A percentile compares a stretch with the other conserved stretches of the same genome.
phyloP scores from a whole-genome alignment of 108 stramenopile species.

The Pseudonitzschia pungens region DNA sequence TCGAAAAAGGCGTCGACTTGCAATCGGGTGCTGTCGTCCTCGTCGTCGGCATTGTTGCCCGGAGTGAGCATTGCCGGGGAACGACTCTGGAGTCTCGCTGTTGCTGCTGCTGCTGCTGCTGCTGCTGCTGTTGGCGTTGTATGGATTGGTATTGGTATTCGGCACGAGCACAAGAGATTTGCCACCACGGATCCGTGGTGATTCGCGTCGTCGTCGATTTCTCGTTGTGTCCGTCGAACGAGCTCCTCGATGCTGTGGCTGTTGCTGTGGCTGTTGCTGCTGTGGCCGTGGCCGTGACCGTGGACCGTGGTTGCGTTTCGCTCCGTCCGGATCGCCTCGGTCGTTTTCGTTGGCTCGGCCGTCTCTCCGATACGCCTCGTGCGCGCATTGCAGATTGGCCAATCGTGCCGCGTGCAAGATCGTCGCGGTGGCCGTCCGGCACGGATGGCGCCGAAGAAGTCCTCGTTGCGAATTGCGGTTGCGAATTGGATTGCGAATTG shows the following conservation, averaged over 20 bases:
- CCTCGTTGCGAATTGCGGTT: too few relatives aligned
- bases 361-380: background rate
- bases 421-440: background rate
- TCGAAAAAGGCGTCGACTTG: constrained; percentile 68
- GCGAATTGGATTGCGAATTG: too few relatives aligned
- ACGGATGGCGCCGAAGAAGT: too few relatives aligned
- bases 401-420: constrained; percentile 3
- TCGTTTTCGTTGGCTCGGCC: background rate
- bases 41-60: background rate
- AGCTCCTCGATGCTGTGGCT: background rate
- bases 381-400: constrained; percentile 2
- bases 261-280: constrained; percentile 1
- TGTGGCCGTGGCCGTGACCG: background rate
- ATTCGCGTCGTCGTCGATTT: background rate
- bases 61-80: background rate
- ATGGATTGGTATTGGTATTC: too few relatives aligned
- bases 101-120: background rate
- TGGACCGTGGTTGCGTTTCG: too few relatives aligned
- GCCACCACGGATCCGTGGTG: background rate
- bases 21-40: background rate
- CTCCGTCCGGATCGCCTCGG: too few relatives aligned
- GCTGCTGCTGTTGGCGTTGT: background rate
- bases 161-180: background rate
- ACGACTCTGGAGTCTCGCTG: background rate
- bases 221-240: background rate